Percentiles rank a stretch among this genome's conserved stretches.
phyloP scores from a whole-genome alignment of 2,329 filamentous ascomycete species.

The Fusarium sp. region DNA sequence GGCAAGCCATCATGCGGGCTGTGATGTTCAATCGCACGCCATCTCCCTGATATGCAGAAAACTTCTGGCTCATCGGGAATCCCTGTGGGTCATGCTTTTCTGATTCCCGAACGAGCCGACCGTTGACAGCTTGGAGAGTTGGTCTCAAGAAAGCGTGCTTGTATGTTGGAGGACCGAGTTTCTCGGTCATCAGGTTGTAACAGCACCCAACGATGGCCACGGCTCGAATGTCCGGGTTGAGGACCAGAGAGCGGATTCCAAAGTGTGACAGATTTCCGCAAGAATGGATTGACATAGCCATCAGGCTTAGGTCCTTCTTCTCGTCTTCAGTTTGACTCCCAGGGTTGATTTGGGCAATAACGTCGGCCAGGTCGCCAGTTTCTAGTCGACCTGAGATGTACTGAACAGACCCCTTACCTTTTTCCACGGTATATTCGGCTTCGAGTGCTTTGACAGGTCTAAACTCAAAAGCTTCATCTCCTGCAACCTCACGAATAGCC shows the following conservation, averaged over 20 bases:
- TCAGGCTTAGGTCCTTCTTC: constrained; percentile 63
- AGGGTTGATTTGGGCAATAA: constrained; percentile 69
- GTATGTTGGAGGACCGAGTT: constrained; percentile 85
- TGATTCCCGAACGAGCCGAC: constrained; percentile 73
- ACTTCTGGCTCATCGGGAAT: constrained; percentile 86
- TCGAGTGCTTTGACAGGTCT: constrained; percentile 60
- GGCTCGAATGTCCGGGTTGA: constrained; percentile 87
- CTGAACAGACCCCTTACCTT: constrained; percentile 76
- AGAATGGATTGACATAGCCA: constrained; percentile 95
- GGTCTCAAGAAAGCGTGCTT: constrained; percentile 83
- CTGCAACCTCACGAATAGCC: constrained; percentile 48
- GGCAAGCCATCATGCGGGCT: constrained; percentile 96
- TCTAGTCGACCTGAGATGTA: constrained; percentile 81
- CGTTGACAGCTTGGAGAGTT: constrained; percentile 72
- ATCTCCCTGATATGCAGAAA: constrained; percentile 66
- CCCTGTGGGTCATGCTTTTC: constrained; percentile 85
- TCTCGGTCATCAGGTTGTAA: constrained; percentile 95
- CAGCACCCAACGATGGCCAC: constrained; percentile 97
- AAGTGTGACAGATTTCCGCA: constrained; percentile 98
- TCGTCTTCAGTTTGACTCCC: constrained; percentile 30
- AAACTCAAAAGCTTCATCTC: constrained; percentile 53
- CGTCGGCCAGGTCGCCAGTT: constrained; percentile 75
- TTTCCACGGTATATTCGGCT: constrained; percentile 63
- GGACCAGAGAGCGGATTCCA: constrained; percentile 83
- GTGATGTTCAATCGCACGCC: constrained; percentile 93